A percentile compares a stretch with the other conserved stretches of the same genome.
phyloP scores from a whole-genome alignment of 2,329 filamentous ascomycete species.

The Talaromyces atroroseus region DNA sequence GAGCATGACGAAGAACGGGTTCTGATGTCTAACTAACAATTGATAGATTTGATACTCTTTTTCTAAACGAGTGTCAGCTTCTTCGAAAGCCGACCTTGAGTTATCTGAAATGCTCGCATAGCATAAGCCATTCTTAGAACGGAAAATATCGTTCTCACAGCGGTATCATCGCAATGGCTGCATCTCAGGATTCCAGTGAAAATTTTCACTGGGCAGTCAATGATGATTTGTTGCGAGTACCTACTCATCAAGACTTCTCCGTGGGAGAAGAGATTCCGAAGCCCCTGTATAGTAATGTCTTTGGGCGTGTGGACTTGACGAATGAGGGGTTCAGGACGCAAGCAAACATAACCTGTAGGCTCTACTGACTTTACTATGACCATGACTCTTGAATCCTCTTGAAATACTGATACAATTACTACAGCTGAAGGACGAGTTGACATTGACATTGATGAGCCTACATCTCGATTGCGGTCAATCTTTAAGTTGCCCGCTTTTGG shows the following conservation, averaged over 20 bases:
- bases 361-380: no score
- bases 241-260: slow-evolving; percentile 4
- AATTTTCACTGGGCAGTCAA: background rate
- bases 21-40: background rate
- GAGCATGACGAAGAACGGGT: background rate
- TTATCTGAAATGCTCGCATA: background rate
- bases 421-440: slow-evolving; percentile 70
- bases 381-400: background rate
- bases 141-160: background rate
- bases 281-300: slow-evolving; percentile 9
- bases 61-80: background rate
- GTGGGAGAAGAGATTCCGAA: slow-evolving; percentile 8
- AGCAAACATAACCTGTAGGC: slow-evolving; percentile 9
- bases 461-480: slow-evolving; percentile 59
- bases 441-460: slow-evolving; percentile 72
- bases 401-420: background rate
- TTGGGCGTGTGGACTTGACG: slow-evolving; percentile 11
- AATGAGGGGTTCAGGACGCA: slow-evolving; percentile 11
- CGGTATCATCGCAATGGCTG: background rate
- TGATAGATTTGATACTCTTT: background rate
- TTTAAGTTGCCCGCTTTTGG: slow-evolving; percentile 57
- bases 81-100: background rate
- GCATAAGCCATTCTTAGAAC: background rate
- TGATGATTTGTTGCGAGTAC: slow-evolving; percentile 2
- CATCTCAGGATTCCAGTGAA: background rate